Evolutionary conservation across 192 early-diverging fungal species (phyloP).

Genomic region (Podila clonocystis): DNA sequence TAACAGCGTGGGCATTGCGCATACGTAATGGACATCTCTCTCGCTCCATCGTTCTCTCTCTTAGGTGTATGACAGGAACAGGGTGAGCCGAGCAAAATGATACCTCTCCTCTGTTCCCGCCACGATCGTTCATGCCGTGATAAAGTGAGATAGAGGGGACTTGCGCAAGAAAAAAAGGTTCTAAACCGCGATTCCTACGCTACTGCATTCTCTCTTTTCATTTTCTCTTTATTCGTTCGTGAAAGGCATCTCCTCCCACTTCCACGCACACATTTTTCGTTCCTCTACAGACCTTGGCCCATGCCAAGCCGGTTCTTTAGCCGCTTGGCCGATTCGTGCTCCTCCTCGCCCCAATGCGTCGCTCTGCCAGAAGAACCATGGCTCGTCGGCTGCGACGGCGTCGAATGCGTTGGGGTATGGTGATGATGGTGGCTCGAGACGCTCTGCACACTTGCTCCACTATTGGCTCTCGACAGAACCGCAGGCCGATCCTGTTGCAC

Average conservation of each 20-base stretch:
- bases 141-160: no score
- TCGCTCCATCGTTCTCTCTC: no score
- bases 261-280: background rate
- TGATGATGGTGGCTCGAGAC: conserved; percentile 5
- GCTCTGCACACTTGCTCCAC: conserved; percentile 39
- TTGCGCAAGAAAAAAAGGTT: no score
- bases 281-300: conserved; percentile 19
- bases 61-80: no score
- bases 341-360: conserved; percentile 16
- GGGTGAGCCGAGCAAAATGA: no score
- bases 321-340: conserved; percentile 23
- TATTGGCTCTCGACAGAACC: conserved; percentile 33
- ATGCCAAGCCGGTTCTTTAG: conserved; percentile 24
- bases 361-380: conserved; percentile 7
- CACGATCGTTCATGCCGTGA: no score
- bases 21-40: no score
- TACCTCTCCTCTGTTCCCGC: no score
- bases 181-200: no score
- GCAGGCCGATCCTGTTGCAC: conserved; percentile 16
- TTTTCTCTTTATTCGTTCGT: background rate
- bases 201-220: no score
- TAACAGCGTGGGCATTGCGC: no score
- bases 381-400: conserved; percentile 13
- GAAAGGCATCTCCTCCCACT: background rate
- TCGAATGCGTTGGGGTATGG: background rate